Percentiles rank a stretch among this genome's conserved stretches.
Conservation (phyloP, 2,329 filamentous ascomycete species). For the Apiospora pterosperma region DNA sequence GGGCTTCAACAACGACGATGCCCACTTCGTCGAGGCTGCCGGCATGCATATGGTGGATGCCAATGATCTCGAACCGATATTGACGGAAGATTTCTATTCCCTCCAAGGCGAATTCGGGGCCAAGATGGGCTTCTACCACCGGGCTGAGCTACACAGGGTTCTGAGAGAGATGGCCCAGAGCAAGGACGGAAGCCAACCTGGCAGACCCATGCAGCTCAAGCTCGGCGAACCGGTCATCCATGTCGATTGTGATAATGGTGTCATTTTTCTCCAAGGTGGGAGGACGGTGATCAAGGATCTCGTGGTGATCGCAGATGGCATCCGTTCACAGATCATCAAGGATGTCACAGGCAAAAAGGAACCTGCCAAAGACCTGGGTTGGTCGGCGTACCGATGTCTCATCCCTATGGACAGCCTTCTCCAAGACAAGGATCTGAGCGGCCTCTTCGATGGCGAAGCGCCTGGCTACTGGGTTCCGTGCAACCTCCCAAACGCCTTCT, state of each 20-base stretch:
- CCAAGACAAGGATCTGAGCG: background rate
- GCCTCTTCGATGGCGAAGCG: slow-evolving; percentile 2
- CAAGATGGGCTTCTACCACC: slow-evolving; percentile 10
- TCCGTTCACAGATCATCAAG: slow-evolving; percentile 6
- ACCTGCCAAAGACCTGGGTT: slow-evolving; percentile 5
- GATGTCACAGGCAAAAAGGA: slow-evolving; percentile 6
- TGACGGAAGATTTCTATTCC: slow-evolving; percentile 2
- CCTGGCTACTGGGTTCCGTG: slow-evolving; percentile 11
- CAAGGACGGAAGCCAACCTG: background rate
- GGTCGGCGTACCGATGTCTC: slow-evolving; percentile 12
- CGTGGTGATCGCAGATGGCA: slow-evolving; percentile 27
- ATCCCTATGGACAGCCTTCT: slow-evolving; percentile 10
- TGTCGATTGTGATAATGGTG: slow-evolving; percentile 7
- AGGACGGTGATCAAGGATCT: slow-evolving; percentile 16
- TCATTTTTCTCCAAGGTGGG: slow-evolving; percentile 5
- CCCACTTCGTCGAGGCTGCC: slow-evolving; percentile 22
- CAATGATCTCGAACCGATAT: slow-evolving; percentile 19
- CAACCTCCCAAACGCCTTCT: slow-evolving; percentile 6
- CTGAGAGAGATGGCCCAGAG: slow-evolving; percentile 7
- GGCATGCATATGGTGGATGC: slow-evolving; percentile 20
- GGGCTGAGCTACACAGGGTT: slow-evolving; percentile 8
- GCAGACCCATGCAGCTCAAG: background rate
- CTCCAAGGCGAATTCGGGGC: slow-evolving; percentile 7
- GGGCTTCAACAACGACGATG: slow-evolving; percentile 29
- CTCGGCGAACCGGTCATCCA: slow-evolving; percentile 6